Percentiles rank a stretch among this genome's conserved stretches.
Conservation (phyloP, 345 rosid species). For the Arabis alpina region DNA sequence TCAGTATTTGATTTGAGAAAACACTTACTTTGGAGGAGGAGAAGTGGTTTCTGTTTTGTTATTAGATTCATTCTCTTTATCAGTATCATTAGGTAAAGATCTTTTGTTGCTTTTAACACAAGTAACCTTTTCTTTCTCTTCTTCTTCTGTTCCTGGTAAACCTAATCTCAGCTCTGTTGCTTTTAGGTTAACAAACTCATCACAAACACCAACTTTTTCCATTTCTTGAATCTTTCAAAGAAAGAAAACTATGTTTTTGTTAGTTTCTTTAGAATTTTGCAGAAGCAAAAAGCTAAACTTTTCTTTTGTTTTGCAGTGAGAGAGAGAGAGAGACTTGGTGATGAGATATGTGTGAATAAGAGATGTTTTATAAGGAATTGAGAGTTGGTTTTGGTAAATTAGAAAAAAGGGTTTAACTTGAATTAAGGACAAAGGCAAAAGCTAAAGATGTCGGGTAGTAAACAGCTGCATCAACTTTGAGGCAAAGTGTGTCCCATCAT, state of each 20-base stretch:
- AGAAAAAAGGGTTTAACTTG: slow-evolving; percentile 20
- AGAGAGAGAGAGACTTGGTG: slow-evolving; percentile 34
- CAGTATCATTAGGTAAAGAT: slow-evolving; percentile 37
- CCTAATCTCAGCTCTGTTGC: slow-evolving; percentile 93
- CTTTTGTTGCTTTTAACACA: slow-evolving; percentile 66
- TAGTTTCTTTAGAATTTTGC: too few relatives aligned
- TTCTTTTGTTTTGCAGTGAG: slow-evolving; percentile 19
- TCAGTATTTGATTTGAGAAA: neutral
- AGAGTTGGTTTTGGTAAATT: slow-evolving; percentile 11
- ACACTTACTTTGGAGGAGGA: slow-evolving; percentile 65
- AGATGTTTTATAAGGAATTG: slow-evolving; percentile 48
- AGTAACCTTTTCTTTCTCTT: slow-evolving; percentile 36
- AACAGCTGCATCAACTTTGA: slow-evolving; percentile 61
- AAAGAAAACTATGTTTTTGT: slow-evolving; percentile 1
- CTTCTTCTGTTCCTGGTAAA: slow-evolving; percentile 69
- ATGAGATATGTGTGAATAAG: slow-evolving; percentile 34
- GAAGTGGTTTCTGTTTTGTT: slow-evolving; percentile 50
- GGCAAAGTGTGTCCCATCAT: slow-evolving; percentile 58
- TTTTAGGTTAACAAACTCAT: slow-evolving; percentile 61
- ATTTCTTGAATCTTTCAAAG: slow-evolving; percentile 32
- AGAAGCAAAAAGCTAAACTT: neutral
- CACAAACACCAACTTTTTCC: slow-evolving; percentile 45
- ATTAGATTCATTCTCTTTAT: slow-evolving; percentile 35
- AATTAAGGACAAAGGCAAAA: slow-evolving; percentile 70
- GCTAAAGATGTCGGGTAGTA: slow-evolving; percentile 77